These are phyloP conservation scores for Yamadazyma songkhlaensis DNA, from an alignment of 1,139 yeast species.

Conservation along the genomic window DNA sequence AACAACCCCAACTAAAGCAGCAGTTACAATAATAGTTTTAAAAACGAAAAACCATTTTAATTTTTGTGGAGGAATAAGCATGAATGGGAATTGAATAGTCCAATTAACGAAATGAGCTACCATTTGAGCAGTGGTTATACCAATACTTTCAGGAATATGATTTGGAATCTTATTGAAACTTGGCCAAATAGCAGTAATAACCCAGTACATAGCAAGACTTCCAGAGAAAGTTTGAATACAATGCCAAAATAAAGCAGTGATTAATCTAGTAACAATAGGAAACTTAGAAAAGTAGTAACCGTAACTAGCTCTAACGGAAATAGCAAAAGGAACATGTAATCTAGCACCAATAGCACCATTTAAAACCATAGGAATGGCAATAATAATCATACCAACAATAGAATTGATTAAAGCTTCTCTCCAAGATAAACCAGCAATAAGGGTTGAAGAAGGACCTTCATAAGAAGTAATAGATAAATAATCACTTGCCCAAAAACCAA, in stretches of 20 bases:
- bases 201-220: constrained; percentile 21
- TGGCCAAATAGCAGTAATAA: constrained; percentile 34
- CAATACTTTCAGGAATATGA: constrained; percentile 21
- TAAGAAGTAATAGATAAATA: constrained; percentile 14
- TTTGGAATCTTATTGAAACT: constrained; percentile 22
- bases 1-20: constrained; percentile 14
- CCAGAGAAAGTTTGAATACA: constrained; percentile 33
- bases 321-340: constrained; percentile 33
- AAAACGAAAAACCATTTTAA: constrained; percentile 15
- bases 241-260: constrained; percentile 36
- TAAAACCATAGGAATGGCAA: constrained; percentile 26
- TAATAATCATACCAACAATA: constrained; percentile 29
- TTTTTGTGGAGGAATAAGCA: constrained; percentile 15
- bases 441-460: constrained; percentile 12
- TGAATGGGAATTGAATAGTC: constrained; percentile 14
- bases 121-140: constrained; percentile 12
- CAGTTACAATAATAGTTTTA: constrained; percentile 12
- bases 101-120: constrained; percentile 13
- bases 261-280: constrained; percentile 28
- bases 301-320: constrained; percentile 28
- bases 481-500: constrained; percentile 16
- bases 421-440: constrained; percentile 27
- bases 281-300: constrained; percentile 29
- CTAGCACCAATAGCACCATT: constrained; percentile 36
- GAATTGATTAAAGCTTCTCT: constrained; percentile 26